These are phyloP conservation scores for Xerocomus brunneocitrinus DNA, from an alignment of 768 basidiomycete species.

Conservation along the genomic window DNA sequence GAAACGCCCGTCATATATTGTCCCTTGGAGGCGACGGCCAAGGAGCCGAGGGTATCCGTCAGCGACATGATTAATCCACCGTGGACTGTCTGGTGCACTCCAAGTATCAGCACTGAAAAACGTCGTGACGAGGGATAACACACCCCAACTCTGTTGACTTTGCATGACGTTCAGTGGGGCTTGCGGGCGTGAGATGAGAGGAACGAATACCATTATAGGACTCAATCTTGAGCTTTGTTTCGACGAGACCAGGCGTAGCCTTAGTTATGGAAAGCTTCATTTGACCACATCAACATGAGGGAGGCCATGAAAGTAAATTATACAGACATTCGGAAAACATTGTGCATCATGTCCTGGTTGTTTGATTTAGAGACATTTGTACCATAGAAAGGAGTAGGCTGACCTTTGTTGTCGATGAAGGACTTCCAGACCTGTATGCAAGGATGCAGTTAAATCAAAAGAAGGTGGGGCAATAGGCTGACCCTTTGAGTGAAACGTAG, in stretches of 20 bases:
- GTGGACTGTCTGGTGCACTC: slow-evolving; percentile 50
- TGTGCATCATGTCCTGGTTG: slow-evolving; percentile 68
- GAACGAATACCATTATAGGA: slow-evolving; percentile 59
- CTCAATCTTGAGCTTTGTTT: slow-evolving; percentile 68
- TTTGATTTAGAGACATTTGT: slow-evolving; percentile 3
- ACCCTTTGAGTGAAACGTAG: slow-evolving; percentile 66
- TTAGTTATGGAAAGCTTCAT: slow-evolving; percentile 56
- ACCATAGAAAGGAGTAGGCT: not conserved
- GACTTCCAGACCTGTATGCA: slow-evolving; percentile 66
- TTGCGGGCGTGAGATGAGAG: not conserved
- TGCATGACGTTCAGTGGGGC: not conserved
- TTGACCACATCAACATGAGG: not conserved
- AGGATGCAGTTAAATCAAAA: slow-evolving; percentile 1
- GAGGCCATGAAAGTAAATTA: not conserved
- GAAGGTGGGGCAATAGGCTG: slow-evolving; percentile 10
- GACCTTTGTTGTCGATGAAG: slow-evolving; percentile 72
- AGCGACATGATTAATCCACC: slow-evolving; percentile 79
- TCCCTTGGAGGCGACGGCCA: slow-evolving; percentile 78
- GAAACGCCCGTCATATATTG: slow-evolving; percentile 88
- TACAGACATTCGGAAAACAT: slow-evolving; percentile 71
- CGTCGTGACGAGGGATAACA: slow-evolving; percentile 14
- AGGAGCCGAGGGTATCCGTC: slow-evolving; percentile 80
- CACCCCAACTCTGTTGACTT: slow-evolving; percentile 83
- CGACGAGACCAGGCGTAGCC: slow-evolving; percentile 68
- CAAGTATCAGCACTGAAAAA: not conserved